phyloP scores from a whole-genome alignment of 768 basidiomycete species.

The Suillus subluteus region DNA sequence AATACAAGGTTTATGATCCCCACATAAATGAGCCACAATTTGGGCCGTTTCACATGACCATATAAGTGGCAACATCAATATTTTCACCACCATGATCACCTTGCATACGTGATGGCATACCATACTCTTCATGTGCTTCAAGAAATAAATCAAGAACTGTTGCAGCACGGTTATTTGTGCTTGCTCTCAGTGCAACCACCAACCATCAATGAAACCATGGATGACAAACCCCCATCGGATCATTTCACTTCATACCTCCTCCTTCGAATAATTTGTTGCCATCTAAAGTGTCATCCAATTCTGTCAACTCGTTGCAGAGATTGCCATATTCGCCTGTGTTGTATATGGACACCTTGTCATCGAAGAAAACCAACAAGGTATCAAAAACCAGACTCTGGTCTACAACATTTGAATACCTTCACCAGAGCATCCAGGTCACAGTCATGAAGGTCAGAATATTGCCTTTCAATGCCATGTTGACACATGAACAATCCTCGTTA shows the following conservation, averaged over 20 bases:
- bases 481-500: slow-evolving; percentile 15
- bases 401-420: slow-evolving; percentile 14
- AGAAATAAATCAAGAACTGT: slow-evolving; percentile 12
- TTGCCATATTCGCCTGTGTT: slow-evolving; percentile 13
- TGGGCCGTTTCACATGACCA: no score
- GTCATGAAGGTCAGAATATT: slow-evolving; percentile 20
- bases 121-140: slow-evolving; percentile 15
- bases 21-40: no score
- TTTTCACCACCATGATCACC: slow-evolving; percentile 37
- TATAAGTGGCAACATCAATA: no score
- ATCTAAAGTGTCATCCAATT: slow-evolving; percentile 2
- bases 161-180: no score
- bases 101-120: slow-evolving; percentile 26
- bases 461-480: slow-evolving; percentile 12
- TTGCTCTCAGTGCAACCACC: no score
- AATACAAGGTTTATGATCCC: no score
- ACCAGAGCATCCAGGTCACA: slow-evolving; percentile 22
- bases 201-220: slow-evolving; percentile 33
- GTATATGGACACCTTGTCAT: slow-evolving; percentile 18
- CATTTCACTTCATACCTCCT: slow-evolving; percentile 22
- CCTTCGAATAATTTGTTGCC: slow-evolving; percentile 6
- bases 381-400: slow-evolving; percentile 21
- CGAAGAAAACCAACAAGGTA: slow-evolving; percentile 23
- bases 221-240: slow-evolving; percentile 30
- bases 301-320: slow-evolving; percentile 17